Evolutionary conservation across 2,329 filamentous ascomycete genomes (phyloP).

Genomic region (Calycina herbarum): DNA sequence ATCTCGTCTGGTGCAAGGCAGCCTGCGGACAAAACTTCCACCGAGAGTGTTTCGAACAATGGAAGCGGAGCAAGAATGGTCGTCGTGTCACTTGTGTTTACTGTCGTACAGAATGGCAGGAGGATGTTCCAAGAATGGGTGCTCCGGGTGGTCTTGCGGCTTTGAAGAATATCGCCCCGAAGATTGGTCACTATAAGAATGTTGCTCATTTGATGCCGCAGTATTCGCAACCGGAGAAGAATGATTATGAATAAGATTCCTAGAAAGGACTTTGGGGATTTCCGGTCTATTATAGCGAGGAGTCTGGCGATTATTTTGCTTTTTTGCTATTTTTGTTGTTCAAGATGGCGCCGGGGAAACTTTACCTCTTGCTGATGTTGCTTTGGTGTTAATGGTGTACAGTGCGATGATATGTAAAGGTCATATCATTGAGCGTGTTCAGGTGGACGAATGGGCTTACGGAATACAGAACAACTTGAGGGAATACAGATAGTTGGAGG

Average conservation of each 20-base stretch:
- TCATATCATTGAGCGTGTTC: background rate
- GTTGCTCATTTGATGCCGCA: slow-evolving; percentile 21
- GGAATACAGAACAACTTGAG: background rate
- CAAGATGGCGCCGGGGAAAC: background rate
- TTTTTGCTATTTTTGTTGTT: background rate
- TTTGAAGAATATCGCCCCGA: slow-evolving; percentile 23
- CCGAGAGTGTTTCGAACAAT: slow-evolving; percentile 52
- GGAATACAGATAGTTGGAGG: too few species aligned
- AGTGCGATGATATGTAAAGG: background rate
- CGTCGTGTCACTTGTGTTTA: slow-evolving; percentile 56
- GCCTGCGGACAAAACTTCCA: slow-evolving; percentile 59
- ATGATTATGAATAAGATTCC: background rate
- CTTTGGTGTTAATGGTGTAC: background rate
- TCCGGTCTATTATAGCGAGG: background rate
- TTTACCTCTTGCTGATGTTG: background rate
- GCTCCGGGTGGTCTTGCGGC: slow-evolving; percentile 18
- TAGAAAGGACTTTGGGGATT: background rate
- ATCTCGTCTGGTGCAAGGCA: slow-evolving; percentile 57
- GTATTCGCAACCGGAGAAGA: slow-evolving; percentile 10
- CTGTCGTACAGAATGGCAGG: slow-evolving; percentile 58
- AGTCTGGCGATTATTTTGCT: background rate
- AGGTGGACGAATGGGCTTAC: background rate
- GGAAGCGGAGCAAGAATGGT: slow-evolving; percentile 48
- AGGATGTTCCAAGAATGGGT: slow-evolving; percentile 33
- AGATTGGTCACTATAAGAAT: slow-evolving; percentile 24